phyloP scores from a whole-genome alignment of 2,329 filamentous ascomycete genomes.

The Aspergillus sp. region DNA sequence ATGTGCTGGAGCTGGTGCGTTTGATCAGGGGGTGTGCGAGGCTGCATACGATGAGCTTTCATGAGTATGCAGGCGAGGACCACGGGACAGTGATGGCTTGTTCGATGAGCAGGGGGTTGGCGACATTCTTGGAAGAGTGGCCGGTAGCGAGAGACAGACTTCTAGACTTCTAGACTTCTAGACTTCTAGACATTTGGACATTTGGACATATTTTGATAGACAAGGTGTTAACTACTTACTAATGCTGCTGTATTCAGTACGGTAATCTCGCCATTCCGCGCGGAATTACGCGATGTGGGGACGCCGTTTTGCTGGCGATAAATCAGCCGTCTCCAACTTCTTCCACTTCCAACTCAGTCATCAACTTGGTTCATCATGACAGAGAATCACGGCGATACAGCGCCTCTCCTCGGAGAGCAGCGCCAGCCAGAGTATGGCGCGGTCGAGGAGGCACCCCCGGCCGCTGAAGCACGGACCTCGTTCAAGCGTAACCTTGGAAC shows the following conservation, averaged over 20 bases:
- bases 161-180: no score
- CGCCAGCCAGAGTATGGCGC: background rate
- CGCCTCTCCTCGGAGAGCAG: background rate
- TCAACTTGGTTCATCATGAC: background rate
- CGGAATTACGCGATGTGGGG: constrained; percentile 5
- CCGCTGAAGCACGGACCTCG: background rate
- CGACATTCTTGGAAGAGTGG: no score
- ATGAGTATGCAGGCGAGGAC: constrained; percentile 31
- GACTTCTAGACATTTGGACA: no score
- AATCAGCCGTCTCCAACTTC: background rate
- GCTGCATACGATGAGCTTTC: constrained; percentile 16
- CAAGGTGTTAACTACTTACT: no score
- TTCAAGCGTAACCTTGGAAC: constrained; percentile 19
- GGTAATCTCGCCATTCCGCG: background rate
- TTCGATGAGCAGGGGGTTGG: constrained; percentile 23
- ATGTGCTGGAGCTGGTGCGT: constrained; percentile 19
- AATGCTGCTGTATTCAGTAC: no score
- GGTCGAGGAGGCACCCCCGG: background rate
- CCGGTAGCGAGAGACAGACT: no score
- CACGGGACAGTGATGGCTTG: constrained; percentile 30
- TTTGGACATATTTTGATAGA: background rate
- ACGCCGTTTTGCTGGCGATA: background rate
- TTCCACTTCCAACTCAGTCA: background rate
- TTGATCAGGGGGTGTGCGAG: constrained; percentile 13
- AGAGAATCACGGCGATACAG: background rate